A percentile compares a stretch with the other conserved stretches of the same genome.
Conservation (phyloP, 768 basidiomycete species). For the Boletus coccyginus region DNA sequence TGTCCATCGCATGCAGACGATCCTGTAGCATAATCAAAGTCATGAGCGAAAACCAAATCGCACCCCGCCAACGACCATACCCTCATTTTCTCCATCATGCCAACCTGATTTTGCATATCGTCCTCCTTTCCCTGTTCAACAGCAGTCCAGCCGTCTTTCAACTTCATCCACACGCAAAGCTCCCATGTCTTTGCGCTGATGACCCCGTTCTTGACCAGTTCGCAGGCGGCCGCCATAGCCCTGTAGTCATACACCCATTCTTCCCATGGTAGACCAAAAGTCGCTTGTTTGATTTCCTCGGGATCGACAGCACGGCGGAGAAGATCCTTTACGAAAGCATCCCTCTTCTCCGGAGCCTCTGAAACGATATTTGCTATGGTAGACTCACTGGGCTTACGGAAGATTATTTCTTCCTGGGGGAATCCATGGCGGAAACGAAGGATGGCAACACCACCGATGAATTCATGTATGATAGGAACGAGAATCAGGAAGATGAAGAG, state of each 20-base stretch:
- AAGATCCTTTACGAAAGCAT: conserved; percentile 23
- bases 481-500: conserved; percentile 26
- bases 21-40: conserved; percentile 10
- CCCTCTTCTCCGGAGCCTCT: conserved; percentile 27
- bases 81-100: conserved; percentile 31
- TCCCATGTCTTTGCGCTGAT: conserved; percentile 27
- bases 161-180: conserved; percentile 34
- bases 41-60: background rate
- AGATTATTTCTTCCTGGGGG: conserved; percentile 26
- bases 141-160: conserved; percentile 25
- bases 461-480: conserved; percentile 23
- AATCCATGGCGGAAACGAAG: conserved; percentile 30
- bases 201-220: conserved; percentile 19
- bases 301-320: conserved; percentile 30
- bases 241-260: conserved; percentile 32
- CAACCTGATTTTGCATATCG: conserved; percentile 18
- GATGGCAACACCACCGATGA: conserved; percentile 14
- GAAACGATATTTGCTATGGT: conserved; percentile 24
- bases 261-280: conserved; percentile 32
- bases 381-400: conserved; percentile 29
- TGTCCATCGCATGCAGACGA: conserved; percentile 30
- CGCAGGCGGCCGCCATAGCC: conserved; percentile 27
- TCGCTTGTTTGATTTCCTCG: conserved; percentile 23
- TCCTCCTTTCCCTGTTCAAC: conserved; percentile 28
- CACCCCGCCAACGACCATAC: conserved; percentile 7